Percentiles rank a stretch among this genome's conserved stretches.
Conservation (phyloP, 1,284 basidiomycete genomes). For the Erythrobasidium hasegawianum region DNA sequence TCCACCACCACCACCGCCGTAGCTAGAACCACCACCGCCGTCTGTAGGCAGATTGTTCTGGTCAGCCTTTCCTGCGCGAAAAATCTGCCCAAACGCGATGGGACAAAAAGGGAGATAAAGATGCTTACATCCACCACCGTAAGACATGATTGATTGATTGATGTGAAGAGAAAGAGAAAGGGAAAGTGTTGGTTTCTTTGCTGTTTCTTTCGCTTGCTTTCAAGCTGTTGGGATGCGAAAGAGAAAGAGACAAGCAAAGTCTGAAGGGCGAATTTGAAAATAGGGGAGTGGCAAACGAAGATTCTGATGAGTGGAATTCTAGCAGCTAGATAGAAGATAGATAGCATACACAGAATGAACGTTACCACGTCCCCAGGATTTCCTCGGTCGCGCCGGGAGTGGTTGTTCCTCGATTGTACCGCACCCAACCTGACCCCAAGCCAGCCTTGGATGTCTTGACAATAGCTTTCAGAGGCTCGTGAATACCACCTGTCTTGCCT, state of each 20-base stretch:
- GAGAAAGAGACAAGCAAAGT: not conserved
- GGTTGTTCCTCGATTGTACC: conserved; percentile 12
- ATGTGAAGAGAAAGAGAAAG: not conserved
- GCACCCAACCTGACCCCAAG: conserved; percentile 23
- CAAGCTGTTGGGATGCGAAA: not conserved
- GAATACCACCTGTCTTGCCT: conserved; percentile 28
- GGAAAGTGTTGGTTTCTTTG: no score
- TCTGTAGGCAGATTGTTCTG: conserved; percentile 17
- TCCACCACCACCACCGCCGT: conserved; percentile 27
- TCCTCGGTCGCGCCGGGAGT: not conserved
- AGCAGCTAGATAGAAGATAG: no score
- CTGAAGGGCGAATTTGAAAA: not conserved
- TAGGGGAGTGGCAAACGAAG: not conserved
- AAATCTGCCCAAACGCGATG: conserved; percentile 7
- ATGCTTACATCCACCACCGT: conserved; percentile 28
- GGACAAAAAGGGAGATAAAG: not conserved
- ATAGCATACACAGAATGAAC: no score
- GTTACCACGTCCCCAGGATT: no score
- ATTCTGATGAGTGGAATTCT: no score
- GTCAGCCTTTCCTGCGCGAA: conserved; percentile 7
- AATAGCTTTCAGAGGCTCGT: conserved; percentile 24
- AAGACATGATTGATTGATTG: conserved; percentile 25
- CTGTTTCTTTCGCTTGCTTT: not conserved
- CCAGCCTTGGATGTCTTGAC: conserved; percentile 35
- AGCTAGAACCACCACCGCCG: conserved; percentile 36